Evolutionary conservation across 345 rosid species (phyloP).

Genomic region (Boechera retrofracta): DNA sequence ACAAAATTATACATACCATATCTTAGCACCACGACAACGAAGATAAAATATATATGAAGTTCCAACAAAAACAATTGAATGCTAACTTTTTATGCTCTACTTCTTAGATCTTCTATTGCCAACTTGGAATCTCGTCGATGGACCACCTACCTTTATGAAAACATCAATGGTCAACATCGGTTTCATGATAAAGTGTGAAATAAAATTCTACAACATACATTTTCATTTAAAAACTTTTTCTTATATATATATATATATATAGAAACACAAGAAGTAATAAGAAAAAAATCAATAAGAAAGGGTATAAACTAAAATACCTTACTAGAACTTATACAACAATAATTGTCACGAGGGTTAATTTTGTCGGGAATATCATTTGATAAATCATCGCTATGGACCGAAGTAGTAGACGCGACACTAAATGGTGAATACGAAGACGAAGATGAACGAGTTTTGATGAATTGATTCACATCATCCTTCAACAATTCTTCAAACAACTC

Average conservation of each 20-base stretch:
- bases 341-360: not conserved
- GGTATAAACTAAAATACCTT: constrained; percentile 12
- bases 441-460: constrained; percentile 27
- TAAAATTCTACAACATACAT: not conserved
- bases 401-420: not conserved
- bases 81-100: not conserved
- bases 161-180: constrained; percentile 24
- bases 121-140: constrained; percentile 16
- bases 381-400: not conserved
- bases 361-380: not conserved
- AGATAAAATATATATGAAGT: constrained; percentile 4
- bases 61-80: constrained; percentile 6
- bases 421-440: constrained; percentile 7
- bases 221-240: not conserved
- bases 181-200: constrained; percentile 8
- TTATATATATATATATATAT: not conserved
- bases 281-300: not conserved
- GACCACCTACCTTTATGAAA: constrained; percentile 36
- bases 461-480: constrained; percentile 36
- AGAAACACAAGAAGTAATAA: not conserved
- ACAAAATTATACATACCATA: constrained; percentile 7
- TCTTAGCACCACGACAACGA: not conserved
- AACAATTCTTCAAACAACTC: constrained; percentile 39
- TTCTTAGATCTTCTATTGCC: constrained; percentile 37
- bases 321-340: constrained; percentile 21